These are phyloP conservation scores for Akanthomyces dipterigenus DNA, from an alignment of 2,329 filamentous ascomycete genomes.

Conservation along the genomic window DNA sequence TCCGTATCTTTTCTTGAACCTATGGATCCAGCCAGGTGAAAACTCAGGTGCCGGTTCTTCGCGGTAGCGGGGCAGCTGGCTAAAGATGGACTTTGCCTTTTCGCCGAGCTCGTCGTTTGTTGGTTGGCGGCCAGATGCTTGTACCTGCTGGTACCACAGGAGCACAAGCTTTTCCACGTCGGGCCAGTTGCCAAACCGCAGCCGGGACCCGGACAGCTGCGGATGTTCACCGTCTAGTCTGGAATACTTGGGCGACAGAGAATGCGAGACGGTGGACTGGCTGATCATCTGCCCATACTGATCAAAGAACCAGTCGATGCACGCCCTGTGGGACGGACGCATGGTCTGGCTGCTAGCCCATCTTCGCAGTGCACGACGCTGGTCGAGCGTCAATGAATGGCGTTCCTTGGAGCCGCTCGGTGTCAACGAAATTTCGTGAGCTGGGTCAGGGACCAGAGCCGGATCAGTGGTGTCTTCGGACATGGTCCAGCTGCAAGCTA, in stretches of 20 bases:
- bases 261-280: slow-evolving; percentile 58
- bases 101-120: slow-evolving; percentile 58
- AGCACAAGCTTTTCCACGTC: slow-evolving; percentile 54
- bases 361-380: slow-evolving; percentile 52
- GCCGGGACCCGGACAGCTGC: slow-evolving; percentile 54
- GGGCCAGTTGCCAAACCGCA: slow-evolving; percentile 59
- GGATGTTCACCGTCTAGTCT: slow-evolving; percentile 53
- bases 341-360: slow-evolving; percentile 52
- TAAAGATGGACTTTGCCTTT: slow-evolving; percentile 54
- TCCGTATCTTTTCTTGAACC: slow-evolving; percentile 58
- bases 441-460: slow-evolving; percentile 28
- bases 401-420: slow-evolving; percentile 37
- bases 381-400: slow-evolving; percentile 55
- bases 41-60: slow-evolving; percentile 55
- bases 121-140: slow-evolving; percentile 47
- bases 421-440: slow-evolving; percentile 21
- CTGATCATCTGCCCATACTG: slow-evolving; percentile 55
- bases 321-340: slow-evolving; percentile 53
- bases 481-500: slow-evolving; percentile 25
- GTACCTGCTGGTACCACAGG: slow-evolving; percentile 48
- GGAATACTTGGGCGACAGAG: slow-evolving; percentile 54
- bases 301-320: slow-evolving; percentile 55
- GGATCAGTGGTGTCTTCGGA: slow-evolving; percentile 33
- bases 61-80: slow-evolving; percentile 52
- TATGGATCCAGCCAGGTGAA: slow-evolving; percentile 57